A percentile compares a stretch with the other conserved stretches of the same genome.
These are phyloP conservation scores for Clavispora phyllophila DNA, from an alignment of 805 yeast genomes.

Conservation along the genomic window DNA sequence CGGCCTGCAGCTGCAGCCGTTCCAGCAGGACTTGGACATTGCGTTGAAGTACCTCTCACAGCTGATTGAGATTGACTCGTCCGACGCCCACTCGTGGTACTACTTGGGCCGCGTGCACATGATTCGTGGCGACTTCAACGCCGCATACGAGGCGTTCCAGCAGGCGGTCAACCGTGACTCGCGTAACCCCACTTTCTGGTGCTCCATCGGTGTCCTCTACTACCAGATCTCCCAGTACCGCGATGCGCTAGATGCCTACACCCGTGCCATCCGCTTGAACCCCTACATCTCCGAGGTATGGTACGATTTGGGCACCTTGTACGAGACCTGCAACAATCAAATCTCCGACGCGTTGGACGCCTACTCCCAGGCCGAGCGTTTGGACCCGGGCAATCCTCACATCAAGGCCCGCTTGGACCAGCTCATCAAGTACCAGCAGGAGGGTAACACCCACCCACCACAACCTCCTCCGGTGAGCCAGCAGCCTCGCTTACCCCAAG, in stretches of 20 bases:
- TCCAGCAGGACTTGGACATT: conserved; percentile 72
- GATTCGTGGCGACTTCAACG: conserved; percentile 91
- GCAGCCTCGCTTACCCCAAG: conserved; percentile 59
- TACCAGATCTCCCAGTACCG: conserved; percentile 94
- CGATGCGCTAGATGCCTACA: conserved; percentile 96
- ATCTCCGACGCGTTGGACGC: conserved; percentile 94
- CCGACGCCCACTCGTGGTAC: conserved; percentile 97
- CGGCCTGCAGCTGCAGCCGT: conserved; percentile 33
- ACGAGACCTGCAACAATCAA: conserved; percentile 96
- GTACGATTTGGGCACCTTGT: conserved; percentile 96
- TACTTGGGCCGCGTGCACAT: conserved; percentile 94
- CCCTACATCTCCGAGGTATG: conserved; percentile 97
- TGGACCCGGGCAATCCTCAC: conserved; percentile 92
- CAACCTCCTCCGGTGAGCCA: conserved; percentile 65
- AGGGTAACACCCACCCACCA: conserved; percentile 58
- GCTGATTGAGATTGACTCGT: conserved; percentile 81
- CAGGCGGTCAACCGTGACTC: conserved; percentile 97
- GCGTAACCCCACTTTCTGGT: conserved; percentile 97
- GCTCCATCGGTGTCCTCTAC: conserved; percentile 90
- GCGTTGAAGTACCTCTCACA: conserved; percentile 80
- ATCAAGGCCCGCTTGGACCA: conserved; percentile 90
- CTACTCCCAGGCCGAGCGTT: conserved; percentile 89
- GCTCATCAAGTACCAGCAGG: conserved; percentile 65
- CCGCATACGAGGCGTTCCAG: conserved; percentile 97
- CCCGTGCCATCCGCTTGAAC: conserved; percentile 90